phyloP scores from a whole-genome alignment of 2,329 filamentous ascomycete species.

The Didymella segeticola region DNA sequence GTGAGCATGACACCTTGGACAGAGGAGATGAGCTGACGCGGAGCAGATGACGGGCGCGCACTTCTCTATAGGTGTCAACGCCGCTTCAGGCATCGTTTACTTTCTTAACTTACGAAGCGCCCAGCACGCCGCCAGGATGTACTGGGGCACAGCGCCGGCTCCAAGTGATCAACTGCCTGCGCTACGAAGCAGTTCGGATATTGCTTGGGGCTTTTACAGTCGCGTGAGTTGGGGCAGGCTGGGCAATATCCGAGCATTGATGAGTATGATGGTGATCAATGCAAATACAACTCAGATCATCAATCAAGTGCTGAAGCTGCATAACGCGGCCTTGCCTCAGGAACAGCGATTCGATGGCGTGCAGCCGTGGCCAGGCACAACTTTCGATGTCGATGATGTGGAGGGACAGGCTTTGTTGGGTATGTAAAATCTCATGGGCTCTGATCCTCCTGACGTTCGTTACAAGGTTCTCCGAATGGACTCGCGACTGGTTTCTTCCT shows the following conservation, averaged over 20 bases:
- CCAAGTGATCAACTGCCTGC: slow-evolving; percentile 19
- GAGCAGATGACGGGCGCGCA: slow-evolving; percentile 17
- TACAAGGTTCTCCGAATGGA: slow-evolving; percentile 13
- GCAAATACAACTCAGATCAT: slow-evolving; percentile 14
- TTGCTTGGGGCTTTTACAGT: slow-evolving; percentile 27
- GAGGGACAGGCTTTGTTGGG: slow-evolving; percentile 12
- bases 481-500: slow-evolving; percentile 15
- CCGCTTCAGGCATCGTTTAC: slow-evolving; percentile 4
- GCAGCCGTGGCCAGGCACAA: slow-evolving; percentile 13
- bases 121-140: background rate
- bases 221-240: slow-evolving; percentile 4
- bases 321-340: background rate
- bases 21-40: background rate
- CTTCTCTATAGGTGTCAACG: slow-evolving; percentile 19
- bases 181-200: slow-evolving; percentile 20
- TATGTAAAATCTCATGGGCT: background rate
- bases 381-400: slow-evolving; percentile 3
- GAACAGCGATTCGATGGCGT: background rate
- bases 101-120: slow-evolving; percentile 13
- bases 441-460: background rate
- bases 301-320: slow-evolving; percentile 8
- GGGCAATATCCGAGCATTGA: slow-evolving; percentile 18
- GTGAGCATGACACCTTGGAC: background rate
- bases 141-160: background rate
- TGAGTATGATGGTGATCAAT: slow-evolving; percentile 16